Conservation (phyloP, 2,329 filamentous ascomycete genomes). For the Aspergillus brasiliensis region DNA sequence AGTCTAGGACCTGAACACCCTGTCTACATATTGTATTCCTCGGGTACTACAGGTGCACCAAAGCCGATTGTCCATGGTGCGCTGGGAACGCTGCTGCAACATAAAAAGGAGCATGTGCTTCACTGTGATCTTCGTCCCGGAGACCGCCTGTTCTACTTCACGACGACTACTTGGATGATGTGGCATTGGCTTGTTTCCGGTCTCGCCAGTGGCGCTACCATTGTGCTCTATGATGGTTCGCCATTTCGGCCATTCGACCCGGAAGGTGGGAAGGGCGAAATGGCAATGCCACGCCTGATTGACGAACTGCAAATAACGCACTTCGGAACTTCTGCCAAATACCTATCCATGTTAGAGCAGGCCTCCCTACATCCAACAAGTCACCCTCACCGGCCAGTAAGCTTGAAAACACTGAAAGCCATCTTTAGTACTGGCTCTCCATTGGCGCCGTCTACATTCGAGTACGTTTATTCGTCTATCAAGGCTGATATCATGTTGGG, state of each 20-base stretch:
- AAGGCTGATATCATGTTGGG: constrained; percentile 79
- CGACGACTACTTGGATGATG: constrained; percentile 99
- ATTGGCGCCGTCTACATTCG: constrained; percentile 87
- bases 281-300: constrained; percentile 81
- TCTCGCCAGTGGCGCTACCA: constrained; percentile 76
- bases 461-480: constrained; percentile 84
- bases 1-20: constrained; percentile 84
- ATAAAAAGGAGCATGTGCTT: constrained; percentile 93
- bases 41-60: constrained; percentile 81
- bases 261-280: constrained; percentile 64
- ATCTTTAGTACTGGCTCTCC: constrained; percentile 95
- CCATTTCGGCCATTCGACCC: constrained; percentile 72
- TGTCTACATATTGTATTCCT: constrained; percentile 91
- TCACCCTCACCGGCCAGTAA: constrained; percentile 47
- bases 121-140: constrained; percentile 76
- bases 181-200: constrained; percentile 96
- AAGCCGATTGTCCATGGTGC: constrained; percentile 95
- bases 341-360: constrained; percentile 86
- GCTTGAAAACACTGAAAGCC: constrained; percentile 64
- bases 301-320: constrained; percentile 82
- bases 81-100: constrained; percentile 86
- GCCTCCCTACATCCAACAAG: constrained; percentile 64
- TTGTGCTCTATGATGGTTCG: constrained; percentile 89
- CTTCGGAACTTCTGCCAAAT: constrained; percentile 93
- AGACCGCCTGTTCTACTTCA: constrained; percentile 87